Percentiles rank a stretch among this genome's conserved stretches.
Conservation (phyloP, 1,284 basidiomycete genomes). For the Porogramme epimiltina region DNA sequence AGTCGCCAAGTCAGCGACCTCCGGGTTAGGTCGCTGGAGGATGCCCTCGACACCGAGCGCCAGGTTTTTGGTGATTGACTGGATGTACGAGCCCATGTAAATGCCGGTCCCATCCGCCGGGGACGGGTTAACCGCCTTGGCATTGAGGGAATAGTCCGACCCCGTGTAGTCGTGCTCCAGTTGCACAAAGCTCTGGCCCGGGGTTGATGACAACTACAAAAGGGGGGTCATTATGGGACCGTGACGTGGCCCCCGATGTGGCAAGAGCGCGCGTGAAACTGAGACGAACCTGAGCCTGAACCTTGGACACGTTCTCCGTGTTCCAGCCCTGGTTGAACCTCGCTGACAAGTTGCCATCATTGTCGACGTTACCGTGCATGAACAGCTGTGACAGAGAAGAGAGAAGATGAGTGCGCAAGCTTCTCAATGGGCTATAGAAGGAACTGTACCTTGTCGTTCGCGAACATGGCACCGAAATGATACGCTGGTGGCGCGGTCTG, state of each 20-base stretch:
- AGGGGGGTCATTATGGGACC: slow-evolving; percentile 15
- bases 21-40: slow-evolving; percentile 79
- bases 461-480: slow-evolving; percentile 94
- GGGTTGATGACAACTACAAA: slow-evolving; percentile 61
- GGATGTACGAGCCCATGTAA: slow-evolving; percentile 92
- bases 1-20: slow-evolving; percentile 73
- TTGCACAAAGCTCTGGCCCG: slow-evolving; percentile 88
- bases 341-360: slow-evolving; percentile 88
- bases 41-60: slow-evolving; percentile 92
- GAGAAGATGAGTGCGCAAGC: neutral
- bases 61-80: slow-evolving; percentile 92
- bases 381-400: slow-evolving; percentile 60
- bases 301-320: slow-evolving; percentile 79
- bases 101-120: slow-evolving; percentile 90
- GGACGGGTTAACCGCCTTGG: slow-evolving; percentile 93
- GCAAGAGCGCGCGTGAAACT: neutral
- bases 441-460: slow-evolving; percentile 74
- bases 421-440: too few species aligned
- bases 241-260: slow-evolving; percentile 2
- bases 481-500: slow-evolving; percentile 80
- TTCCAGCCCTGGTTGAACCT: slow-evolving; percentile 93
- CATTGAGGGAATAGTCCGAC: slow-evolving; percentile 84
- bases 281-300: slow-evolving; percentile 79
- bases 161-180: slow-evolving; percentile 96
- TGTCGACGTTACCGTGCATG: slow-evolving; percentile 93